Percentiles rank a stretch among this genome's conserved stretches.
These are phyloP conservation scores for Podosphaera fusca DNA, from an alignment of 2,329 filamentous ascomycete species.

Conservation along the genomic window DNA sequence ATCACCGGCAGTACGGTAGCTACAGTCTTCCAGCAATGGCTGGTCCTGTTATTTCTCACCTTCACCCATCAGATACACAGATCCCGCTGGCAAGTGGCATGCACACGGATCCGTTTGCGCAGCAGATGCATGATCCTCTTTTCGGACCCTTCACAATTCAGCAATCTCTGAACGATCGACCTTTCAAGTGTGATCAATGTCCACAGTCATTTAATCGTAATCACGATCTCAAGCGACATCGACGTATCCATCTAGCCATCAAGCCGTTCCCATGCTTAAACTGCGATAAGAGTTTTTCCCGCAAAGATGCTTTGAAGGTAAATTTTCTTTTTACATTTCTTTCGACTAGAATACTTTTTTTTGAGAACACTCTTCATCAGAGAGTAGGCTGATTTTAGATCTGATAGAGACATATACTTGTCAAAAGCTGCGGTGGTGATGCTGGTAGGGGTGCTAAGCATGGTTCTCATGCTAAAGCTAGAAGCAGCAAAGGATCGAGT, in stretches of 20 bases:
- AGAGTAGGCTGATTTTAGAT: slow-evolving; percentile 11
- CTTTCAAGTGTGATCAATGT: slow-evolving; percentile 86
- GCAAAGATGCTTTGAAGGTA: slow-evolving; percentile 95
- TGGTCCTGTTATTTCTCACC: slow-evolving; percentile 53
- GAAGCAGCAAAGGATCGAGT: slow-evolving; percentile 3
- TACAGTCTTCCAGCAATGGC: slow-evolving; percentile 38
- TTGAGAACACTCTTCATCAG: neutral
- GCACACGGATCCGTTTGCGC: slow-evolving; percentile 24
- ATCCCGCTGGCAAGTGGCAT: slow-evolving; percentile 42
- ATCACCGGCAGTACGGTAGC: slow-evolving; percentile 24
- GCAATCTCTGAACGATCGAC: slow-evolving; percentile 48
- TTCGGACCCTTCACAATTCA: slow-evolving; percentile 31
- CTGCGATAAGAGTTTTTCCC: slow-evolving; percentile 90
- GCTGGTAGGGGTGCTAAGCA: no score
- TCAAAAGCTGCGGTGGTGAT: slow-evolving; percentile 35
- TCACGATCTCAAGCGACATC: slow-evolving; percentile 88
- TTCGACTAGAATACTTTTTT: slow-evolving; percentile 3
- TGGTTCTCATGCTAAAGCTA: no score
- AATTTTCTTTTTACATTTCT: slow-evolving; percentile 9
- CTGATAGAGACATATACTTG: slow-evolving; percentile 37
- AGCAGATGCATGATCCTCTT: slow-evolving; percentile 26
- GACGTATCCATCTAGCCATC: slow-evolving; percentile 79
- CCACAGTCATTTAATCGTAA: slow-evolving; percentile 89
- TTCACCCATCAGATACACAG: slow-evolving; percentile 48
- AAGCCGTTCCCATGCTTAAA: slow-evolving; percentile 84